A percentile compares a stretch with the other conserved stretches of the same genome.
phyloP scores from a whole-genome alignment of 2,329 filamentous ascomycete species.

The Lecanicillium sp. region DNA sequence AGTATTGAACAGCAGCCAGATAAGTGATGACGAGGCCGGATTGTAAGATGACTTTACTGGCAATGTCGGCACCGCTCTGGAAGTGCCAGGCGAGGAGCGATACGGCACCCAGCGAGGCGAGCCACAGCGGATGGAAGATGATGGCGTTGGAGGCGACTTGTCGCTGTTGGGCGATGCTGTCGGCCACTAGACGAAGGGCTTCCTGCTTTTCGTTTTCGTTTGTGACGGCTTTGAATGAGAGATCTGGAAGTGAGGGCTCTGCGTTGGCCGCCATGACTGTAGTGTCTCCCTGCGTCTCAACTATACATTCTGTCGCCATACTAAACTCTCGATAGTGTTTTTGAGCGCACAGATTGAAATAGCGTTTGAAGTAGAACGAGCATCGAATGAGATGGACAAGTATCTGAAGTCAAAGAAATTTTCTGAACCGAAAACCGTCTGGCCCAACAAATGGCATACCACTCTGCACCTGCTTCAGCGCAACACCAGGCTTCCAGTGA shows the following conservation, averaged over 20 bases:
- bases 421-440: too few relatives aligned
- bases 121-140: conserved; percentile 51
- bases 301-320: too few relatives aligned
- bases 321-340: too few relatives aligned
- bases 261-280: not conserved
- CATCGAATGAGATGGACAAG: too few relatives aligned
- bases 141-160: conserved; percentile 57
- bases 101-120: conserved; percentile 36
- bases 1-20: conserved; percentile 52
- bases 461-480: too few relatives aligned
- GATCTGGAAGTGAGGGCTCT: conserved; percentile 40
- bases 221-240: conserved; percentile 50
- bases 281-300: too few relatives aligned
- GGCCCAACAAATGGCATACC: too few relatives aligned
- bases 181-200: conserved; percentile 66
- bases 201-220: conserved; percentile 51
- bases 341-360: too few relatives aligned
- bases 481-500: too few relatives aligned
- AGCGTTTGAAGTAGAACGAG: too few relatives aligned
- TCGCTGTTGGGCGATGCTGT: conserved; percentile 76
- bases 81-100: conserved; percentile 31
- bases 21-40: conserved; percentile 55
- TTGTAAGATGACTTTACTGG: conserved; percentile 45
- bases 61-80: conserved; percentile 37
- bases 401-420: too few relatives aligned